Base-by-base conservation (phyloP, 2,329 filamentous ascomycete species). In the Paradendryphiella salina region DNA sequence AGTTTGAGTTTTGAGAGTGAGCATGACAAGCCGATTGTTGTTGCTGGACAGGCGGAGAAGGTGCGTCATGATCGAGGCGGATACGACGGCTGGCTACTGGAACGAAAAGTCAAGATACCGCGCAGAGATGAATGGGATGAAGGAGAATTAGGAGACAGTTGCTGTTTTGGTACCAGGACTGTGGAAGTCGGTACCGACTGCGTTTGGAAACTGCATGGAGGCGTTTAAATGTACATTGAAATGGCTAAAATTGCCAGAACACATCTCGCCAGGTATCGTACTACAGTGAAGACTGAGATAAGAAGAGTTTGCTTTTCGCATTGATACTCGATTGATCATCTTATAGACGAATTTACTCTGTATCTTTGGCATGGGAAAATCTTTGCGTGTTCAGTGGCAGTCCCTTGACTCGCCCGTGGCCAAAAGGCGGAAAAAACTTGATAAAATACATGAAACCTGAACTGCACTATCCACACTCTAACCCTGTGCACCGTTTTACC, bases 1-100 rank as follows among this genome's bases (percentile, higher is more conserved):
- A 96, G 68, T 94, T 96, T 80, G 92, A 96, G 53, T 96, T 96
- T 70, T 88, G 61, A 70, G 11, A 13, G 4, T n/a, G 35, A 47
- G 32, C 36, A 36, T 35, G 8, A 26, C 20, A 42, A 18, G 20
- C 18, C n/a, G 29, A 3, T 18, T n/a, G 36, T 11, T 21, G 15
- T 17, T 15, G 13, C 11, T 4, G 31, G 20, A 1, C 18, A 28
- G 13, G n/a, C 29, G 4, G 29, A 50, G 9, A 10, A 20, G n/a
- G 39, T 18, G 13, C 14, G 35, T 10, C 18, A 18, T 9, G 33
- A 40, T 10, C 9, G 10, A 18, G 23, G 13, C 33, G 21, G 20
- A 2, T 51, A 60, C 31, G 56, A 64, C 20, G 47, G 37, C 10
- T 67, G 63, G 64, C 45, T 61, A 3, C 21, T 57, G 9, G 38